Evolutionary conservation across 345 rosid species (phyloP), one percentile per base, ranked within the genome.

Genomic region (Citrus glauca): DNA sequence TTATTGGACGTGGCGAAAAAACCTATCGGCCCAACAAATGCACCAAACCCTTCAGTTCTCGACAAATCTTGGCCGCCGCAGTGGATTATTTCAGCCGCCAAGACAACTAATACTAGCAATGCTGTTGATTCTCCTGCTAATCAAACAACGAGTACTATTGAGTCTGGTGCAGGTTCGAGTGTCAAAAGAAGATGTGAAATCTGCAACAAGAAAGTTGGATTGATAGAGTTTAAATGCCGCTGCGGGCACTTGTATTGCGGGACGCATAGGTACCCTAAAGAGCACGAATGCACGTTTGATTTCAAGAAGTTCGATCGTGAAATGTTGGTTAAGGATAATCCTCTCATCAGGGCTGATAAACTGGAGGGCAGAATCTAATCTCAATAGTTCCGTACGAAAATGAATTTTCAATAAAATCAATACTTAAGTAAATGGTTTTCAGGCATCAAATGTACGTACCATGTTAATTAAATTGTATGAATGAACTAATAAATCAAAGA

Each of bases 141-240:
- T 13, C 1, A 45, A 45, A 45, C 50, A 3, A 45, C 48, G 4
- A 4, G 20, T 50, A 50, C 22, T 2, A 6, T 6, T 17, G 57
- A 53, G 20, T 17, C 57, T 53, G 57, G 57, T 17, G 6, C 57
- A 53, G 57, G 22, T 16, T 17, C 50, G 25, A 33, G 53, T 53
- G 9, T 66, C 55, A 73, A 60, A 48, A 81, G 20, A 2, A 78
- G 83, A 69, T 85, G 92, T 59, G 53, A 62, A 17, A 68, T 33
- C 6, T 87, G 90, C 77, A 84, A 82, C 45, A 87, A 68, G 81
- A 84, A 79, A 79, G 84, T 89, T 17, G 87, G 89, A 6, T 50
- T 87, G 67, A 45, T 71, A 33, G 89, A 89, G 24, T 88, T 88
- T 72, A 19, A 67, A 16, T 85, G 89, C 66, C 79, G 84, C 42